Base-by-base conservation (phyloP, 441 rosid genomes). In the Macaranga tanarius region DNA sequence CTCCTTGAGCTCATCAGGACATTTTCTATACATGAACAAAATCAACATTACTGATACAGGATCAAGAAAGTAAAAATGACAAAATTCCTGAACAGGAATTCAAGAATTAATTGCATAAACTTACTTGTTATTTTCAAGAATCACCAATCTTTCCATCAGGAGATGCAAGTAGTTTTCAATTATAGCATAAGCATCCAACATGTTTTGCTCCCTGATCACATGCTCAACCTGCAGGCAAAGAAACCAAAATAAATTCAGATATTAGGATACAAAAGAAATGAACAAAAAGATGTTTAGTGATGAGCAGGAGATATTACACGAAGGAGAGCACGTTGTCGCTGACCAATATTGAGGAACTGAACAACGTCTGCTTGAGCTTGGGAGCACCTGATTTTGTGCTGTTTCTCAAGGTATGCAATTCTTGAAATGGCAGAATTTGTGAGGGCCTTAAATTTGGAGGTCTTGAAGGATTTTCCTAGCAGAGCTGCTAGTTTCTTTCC, bases 1-100 rank as follows among this genome's bases (percentile, higher is more conserved):
- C 79, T 85, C 88, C 77, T 72, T 77, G 20, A 88, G 82, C 77
- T 86, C 90, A 34, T 84, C 90, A 28, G 87, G 91, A 70, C 94
- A 87, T 55, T 84, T 88, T 74, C 90, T 86, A 26, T 13, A 19
- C 12, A 55, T 26, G 2, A 52, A 52, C 20, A 52, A 20, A 52
- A 52, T 52, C 56, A 52, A 19, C 22, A 52, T 11, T 15, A 48
- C 19, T 45, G 15, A 10, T 45, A 12, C 11, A 45, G 12, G 13
- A 52, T 48, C 23, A 47, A 47, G 8, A n/a, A 47, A 7, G 9
- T 19, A 0, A 62, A 15, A 2, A 61, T 17, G 1, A 13, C 34
- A 19, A 22, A n/a, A 22, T 20, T 52, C 0, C 20, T 19, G 22
- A 52, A 52, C 6, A 17, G 22, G 5, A 52, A 9, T 10, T 6